Evolutionary conservation across 371 early-diverging fungal genomes (phyloP), one percentile per base, ranked within the genome.

Genomic region (Mortierella sp.): DNA sequence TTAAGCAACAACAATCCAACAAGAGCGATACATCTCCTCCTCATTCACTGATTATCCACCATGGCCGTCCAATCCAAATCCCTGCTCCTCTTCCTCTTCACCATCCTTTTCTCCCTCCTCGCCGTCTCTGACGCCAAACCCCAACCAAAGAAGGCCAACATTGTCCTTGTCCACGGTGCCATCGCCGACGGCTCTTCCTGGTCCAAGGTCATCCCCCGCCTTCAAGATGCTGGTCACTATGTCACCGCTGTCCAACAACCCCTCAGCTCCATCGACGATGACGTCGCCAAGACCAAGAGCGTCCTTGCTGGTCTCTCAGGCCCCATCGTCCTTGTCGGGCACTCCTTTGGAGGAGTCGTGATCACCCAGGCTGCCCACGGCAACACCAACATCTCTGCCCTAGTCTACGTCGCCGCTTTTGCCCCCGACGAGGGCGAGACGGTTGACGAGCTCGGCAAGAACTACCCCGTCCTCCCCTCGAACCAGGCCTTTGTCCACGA

Each of bases 161-260:
- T 74, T 40, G 61, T 74, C 63, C 74, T 74, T 14, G 74, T 74
- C 61, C 74, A 74, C 50, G 74, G 74, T 10, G 74, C 68, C 39
- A 0, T 74, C 34, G 67, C 68, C 40, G 74, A 74, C 41, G 74
- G 74, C 7, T 74, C 74, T 1, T 68, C 74, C 37, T 74, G 74
- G 74, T 47, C 48, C 11, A 37, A 24, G 0, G 74, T 74, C 13
- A 74, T 74, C 48, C 39, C 74, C 22, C 3, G 29, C 47, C 74
- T 74, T 10, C 61, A 61, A 19, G 63, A 34, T 10, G 65, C 48
- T 10, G 68, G 61, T 3, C 66, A 68, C 68, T 50, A 50, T 19
- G 74, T 68, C 63, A 22, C 47, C 2, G 74, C 74, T 13, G 74
- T 74, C 2, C 74, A 74, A 41, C 64, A 68, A 29, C 74, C 74